phyloP scores from a whole-genome alignment of 306 rosid genomes.

The Fragaria iinumae region DNA sequence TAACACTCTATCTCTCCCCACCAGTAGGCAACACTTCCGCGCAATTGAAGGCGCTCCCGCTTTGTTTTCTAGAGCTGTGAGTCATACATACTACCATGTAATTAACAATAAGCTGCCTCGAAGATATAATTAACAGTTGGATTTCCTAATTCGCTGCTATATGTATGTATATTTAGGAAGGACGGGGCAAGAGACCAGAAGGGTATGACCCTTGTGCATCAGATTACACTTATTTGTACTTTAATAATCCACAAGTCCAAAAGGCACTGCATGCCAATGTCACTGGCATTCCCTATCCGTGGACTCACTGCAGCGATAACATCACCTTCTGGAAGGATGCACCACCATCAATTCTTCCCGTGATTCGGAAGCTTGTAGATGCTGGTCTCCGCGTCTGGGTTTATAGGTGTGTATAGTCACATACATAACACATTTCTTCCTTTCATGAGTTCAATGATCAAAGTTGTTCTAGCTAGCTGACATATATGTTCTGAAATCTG shows the following conservation, averaged over 20 bases:
- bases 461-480: neutral
- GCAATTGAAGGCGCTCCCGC: constrained; percentile 18
- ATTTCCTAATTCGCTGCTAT: neutral
- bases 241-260: constrained; percentile 48
- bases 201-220: constrained; percentile 53
- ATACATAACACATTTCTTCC: too few species aligned
- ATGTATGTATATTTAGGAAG: constrained; percentile 16
- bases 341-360: constrained; percentile 64
- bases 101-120: neutral
- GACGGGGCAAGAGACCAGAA: constrained; percentile 32
- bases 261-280: constrained; percentile 53
- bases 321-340: constrained; percentile 61
- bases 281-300: constrained; percentile 44
- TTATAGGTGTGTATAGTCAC: constrained; percentile 47
- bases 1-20: neutral
- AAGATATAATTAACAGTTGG: neutral
- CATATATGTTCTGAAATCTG: neutral
- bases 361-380: constrained; percentile 55
- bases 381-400: constrained; percentile 81
- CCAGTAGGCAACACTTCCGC: too few species aligned
- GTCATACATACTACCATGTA: neutral
- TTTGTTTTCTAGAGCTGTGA: constrained; percentile 30
- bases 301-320: constrained; percentile 43
- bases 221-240: constrained; percentile 29
- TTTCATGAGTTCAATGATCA: neutral